A percentile compares a stretch with the other conserved stretches of the same genome.
Evolutionary conservation across 352 stramenopile genomes (phyloP).

Genomic region (Plasmopara viticola): DNA sequence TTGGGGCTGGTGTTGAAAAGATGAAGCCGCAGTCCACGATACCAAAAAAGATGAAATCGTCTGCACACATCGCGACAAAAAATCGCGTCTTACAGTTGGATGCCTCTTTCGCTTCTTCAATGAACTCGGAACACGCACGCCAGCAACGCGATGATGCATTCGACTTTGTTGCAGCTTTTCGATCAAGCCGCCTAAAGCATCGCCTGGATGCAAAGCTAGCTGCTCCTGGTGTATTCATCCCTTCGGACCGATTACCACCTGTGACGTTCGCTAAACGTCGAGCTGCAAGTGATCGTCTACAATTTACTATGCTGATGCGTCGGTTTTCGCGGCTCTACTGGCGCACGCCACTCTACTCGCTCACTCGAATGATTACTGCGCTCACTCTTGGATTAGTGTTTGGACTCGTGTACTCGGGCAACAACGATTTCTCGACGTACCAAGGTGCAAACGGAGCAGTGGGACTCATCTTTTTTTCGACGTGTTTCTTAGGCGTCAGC

Average conservation of each 20-base stretch:
- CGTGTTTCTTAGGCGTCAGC: slow-evolving; percentile 67
- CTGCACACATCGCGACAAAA: slow-evolving; percentile 3
- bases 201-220: slow-evolving; percentile 26
- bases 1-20: slow-evolving; percentile 43
- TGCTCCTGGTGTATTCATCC: slow-evolving; percentile 30
- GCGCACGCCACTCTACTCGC: slow-evolving; percentile 81
- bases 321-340: slow-evolving; percentile 75
- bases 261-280: slow-evolving; percentile 26
- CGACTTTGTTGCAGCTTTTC: slow-evolving; percentile 32
- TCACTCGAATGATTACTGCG: slow-evolving; percentile 37
- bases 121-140: slow-evolving; percentile 13
- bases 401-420: slow-evolving; percentile 35
- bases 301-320: slow-evolving; percentile 44
- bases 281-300: slow-evolving; percentile 22
- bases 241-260: slow-evolving; percentile 21
- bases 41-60: slow-evolving; percentile 5
- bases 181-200: slow-evolving; percentile 24
- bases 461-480: slow-evolving; percentile 76
- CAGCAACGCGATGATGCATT: slow-evolving; percentile 8
- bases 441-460: slow-evolving; percentile 40
- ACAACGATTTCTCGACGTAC: slow-evolving; percentile 32
- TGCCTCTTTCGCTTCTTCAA: slow-evolving; percentile 16
- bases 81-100: slow-evolving; percentile 14
- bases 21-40: slow-evolving; percentile 7
- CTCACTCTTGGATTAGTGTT: slow-evolving; percentile 38